phyloP scores from a whole-genome alignment of 768 basidiomycete genomes.

The Holtermannia corniformis region DNA sequence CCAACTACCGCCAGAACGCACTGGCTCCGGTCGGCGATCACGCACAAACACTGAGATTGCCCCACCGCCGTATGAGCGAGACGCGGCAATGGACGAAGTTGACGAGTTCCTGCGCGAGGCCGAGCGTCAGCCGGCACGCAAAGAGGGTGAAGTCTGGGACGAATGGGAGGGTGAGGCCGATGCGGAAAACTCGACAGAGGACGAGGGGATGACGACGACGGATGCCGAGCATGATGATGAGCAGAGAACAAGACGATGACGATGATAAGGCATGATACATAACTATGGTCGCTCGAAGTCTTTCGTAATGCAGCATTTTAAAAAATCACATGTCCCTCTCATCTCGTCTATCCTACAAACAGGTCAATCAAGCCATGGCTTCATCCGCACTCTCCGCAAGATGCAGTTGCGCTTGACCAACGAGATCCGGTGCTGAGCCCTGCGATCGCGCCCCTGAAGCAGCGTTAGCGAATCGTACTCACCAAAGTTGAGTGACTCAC shows the following conservation, averaged over 20 bases:
- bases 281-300: too few species aligned
- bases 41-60: not conserved
- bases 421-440: too few species aligned
- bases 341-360: too few species aligned
- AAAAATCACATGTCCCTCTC: too few species aligned
- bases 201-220: not conserved
- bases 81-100: slow-evolving; percentile 17
- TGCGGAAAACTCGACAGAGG: not conserved
- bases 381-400: too few species aligned
- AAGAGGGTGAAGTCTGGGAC: not conserved
- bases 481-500: too few species aligned
- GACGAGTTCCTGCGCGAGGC: slow-evolving; percentile 16
- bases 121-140: not conserved
- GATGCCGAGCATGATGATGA: not conserved
- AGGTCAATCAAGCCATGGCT: too few species aligned
- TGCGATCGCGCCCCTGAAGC: too few species aligned
- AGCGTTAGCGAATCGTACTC: too few species aligned
- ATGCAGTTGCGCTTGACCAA: too few species aligned
- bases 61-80: slow-evolving; percentile 19
- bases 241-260: not conserved
- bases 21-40: slow-evolving; percentile 1
- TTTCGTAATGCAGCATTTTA: too few species aligned
- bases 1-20: slow-evolving; percentile 15
- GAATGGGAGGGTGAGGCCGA: not conserved
- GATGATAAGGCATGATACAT: too few species aligned